A percentile compares a stretch with the other conserved stretches of the same genome.
Evolutionary conservation across 306 rosid species (phyloP).

Genomic region (cucumber (Cucumis sativus)): DNA sequence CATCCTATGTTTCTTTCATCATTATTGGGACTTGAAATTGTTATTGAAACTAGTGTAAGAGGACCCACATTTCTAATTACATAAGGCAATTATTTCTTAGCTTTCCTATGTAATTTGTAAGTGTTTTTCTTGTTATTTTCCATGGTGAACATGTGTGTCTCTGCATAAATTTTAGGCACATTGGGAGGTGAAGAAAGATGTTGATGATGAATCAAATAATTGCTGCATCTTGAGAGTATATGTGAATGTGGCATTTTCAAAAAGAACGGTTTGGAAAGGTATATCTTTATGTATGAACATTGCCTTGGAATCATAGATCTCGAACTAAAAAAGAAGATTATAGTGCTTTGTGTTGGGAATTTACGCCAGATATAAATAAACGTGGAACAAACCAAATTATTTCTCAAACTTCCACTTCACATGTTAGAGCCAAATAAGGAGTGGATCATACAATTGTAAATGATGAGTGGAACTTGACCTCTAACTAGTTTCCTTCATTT

Average conservation of each 20-base stretch:
- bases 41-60: not conserved
- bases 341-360: not conserved
- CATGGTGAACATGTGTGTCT: not conserved
- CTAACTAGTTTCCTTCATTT: no score
- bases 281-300: conserved; percentile 7
- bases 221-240: conserved; percentile 51
- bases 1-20: not conserved
- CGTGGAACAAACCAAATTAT: no score
- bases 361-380: no score
- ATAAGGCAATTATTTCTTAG: not conserved
- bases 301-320: not conserved
- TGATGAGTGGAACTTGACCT: no score
- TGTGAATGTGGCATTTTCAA: conserved; percentile 68
- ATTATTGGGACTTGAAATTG: not conserved
- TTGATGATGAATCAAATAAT: conserved; percentile 40
- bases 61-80: not conserved
- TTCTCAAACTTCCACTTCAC: no score
- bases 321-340: not conserved
- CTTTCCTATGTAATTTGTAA: not conserved
- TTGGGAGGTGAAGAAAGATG: conserved; percentile 62
- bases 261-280: conserved; percentile 85
- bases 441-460: no score
- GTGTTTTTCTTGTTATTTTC: not conserved
- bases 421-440: no score
- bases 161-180: conserved; percentile 29